phyloP scores from a whole-genome alignment of 139 green algal species.

The Deuterostichococcus epilithicus region DNA sequence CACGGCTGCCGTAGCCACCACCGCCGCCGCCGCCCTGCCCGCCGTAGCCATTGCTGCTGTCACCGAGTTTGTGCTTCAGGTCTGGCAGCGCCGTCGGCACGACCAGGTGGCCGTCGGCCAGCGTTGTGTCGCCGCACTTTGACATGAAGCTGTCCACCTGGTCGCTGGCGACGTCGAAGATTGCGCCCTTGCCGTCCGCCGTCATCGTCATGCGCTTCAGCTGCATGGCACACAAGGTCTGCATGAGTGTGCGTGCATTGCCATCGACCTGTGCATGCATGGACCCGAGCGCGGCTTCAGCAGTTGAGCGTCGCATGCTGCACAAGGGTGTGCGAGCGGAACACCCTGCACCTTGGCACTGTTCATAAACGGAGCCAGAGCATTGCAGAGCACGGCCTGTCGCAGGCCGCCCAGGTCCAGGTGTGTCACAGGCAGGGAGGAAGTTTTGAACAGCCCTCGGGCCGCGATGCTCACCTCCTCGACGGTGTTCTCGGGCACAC shows the following conservation, averaged over 20 bases:
- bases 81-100: constrained; percentile 52
- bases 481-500: constrained; percentile 56
- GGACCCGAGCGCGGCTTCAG: no score
- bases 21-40: constrained; percentile 17
- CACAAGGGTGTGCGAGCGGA: no score
- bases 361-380: no score
- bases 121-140: constrained; percentile 31
- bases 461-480: constrained; percentile 39
- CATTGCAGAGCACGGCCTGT: no score
- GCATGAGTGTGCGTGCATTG: no score
- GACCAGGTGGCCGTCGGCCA: constrained; percentile 19
- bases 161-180: constrained; percentile 86
- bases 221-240: background rate
- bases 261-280: no score
- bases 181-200: constrained; percentile 68
- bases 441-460: background rate
- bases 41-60: constrained; percentile 15
- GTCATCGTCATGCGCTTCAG: constrained; percentile 81
- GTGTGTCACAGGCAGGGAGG: background rate
- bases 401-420: no score
- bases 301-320: no score
- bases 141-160: constrained; percentile 50
- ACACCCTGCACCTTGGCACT: no score
- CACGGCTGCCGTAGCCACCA: constrained; percentile 11
- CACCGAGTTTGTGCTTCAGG: constrained; percentile 43